These are phyloP conservation scores for Vanrija sp. DNA, from an alignment of 1,284 basidiomycete genomes.

Conservation along the genomic window DNA sequence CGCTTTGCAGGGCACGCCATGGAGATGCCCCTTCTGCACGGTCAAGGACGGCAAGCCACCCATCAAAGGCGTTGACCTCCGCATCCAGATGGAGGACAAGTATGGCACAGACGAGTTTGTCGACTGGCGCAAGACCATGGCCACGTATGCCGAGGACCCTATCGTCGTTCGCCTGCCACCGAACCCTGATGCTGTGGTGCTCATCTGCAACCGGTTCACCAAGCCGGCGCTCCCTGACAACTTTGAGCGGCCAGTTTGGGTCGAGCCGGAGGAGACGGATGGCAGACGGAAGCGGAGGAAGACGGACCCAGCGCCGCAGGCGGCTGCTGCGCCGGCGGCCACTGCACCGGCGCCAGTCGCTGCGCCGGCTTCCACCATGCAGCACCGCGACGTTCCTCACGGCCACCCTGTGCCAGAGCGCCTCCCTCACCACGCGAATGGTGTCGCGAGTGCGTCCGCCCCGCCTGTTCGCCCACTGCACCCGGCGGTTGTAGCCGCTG, in stretches of 20 bases:
- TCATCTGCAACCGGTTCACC: constrained; percentile 7
- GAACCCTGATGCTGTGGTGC: constrained; percentile 6
- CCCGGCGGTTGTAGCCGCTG: not conserved
- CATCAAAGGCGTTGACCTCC: constrained; percentile 27
- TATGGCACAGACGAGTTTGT: constrained; percentile 36
- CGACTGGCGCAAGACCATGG: constrained; percentile 39
- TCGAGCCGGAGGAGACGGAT: constrained; percentile 5
- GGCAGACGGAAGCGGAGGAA: constrained; percentile 11
- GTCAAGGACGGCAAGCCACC: constrained; percentile 50
- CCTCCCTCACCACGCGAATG: no score
- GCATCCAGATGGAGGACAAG: constrained; percentile 38
- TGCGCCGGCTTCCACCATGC: not conserved
- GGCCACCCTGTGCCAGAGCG: no score
- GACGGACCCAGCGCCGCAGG: not conserved
- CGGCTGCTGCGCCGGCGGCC: not conserved
- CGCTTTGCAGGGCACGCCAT: constrained; percentile 8
- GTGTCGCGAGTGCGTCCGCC: not conserved
- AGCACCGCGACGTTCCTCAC: no score
- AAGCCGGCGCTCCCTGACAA: constrained; percentile 9
- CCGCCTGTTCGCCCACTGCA: not conserved
- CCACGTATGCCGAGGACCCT: constrained; percentile 23
- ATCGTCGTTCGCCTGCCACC: constrained; percentile 15
- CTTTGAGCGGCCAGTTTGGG: constrained; percentile 14
- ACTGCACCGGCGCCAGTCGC: not conserved
- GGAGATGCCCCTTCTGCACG: constrained; percentile 45